A percentile compares a stretch with the other conserved stretches of the same genome.
Conservation (phyloP, 139 green algal genomes). For the Volvox africanus region DNA sequence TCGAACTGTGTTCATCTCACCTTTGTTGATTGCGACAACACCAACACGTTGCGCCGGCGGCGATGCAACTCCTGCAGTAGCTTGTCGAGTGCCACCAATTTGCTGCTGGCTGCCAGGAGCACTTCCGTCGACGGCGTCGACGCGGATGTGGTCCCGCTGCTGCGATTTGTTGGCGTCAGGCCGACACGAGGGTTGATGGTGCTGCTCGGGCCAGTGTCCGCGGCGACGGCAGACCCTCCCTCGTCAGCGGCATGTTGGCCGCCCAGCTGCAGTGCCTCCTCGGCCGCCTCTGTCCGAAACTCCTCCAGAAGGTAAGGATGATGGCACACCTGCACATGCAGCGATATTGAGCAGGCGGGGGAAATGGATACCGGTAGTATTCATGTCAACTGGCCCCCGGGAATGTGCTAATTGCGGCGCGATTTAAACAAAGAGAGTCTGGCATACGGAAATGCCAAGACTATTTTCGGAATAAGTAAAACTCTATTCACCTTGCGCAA, state of each 20-base stretch:
- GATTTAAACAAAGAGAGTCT: no score
- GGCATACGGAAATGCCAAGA: no score
- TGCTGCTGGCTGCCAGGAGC: slow-evolving; percentile 70
- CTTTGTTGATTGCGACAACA: slow-evolving; percentile 71
- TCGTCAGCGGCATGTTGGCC: not conserved
- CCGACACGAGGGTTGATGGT: not conserved
- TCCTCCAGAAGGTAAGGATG: slow-evolving; percentile 70
- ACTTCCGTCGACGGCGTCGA: not conserved
- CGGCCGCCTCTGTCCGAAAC: slow-evolving; percentile 52
- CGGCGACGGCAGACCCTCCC: not conserved
- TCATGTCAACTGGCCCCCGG: no score
- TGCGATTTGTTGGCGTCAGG: not conserved
- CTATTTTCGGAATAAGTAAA: no score
- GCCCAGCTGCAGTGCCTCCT: not conserved
- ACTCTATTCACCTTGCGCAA: slow-evolving; percentile 65
- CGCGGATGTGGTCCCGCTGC: not conserved
- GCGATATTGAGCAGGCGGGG: no score
- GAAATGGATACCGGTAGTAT: no score
- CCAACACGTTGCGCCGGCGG: slow-evolving; percentile 62
- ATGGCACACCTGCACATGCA: slow-evolving; percentile 51
- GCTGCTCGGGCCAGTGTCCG: not conserved
- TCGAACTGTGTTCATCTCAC: slow-evolving; percentile 6
- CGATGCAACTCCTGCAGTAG: slow-evolving; percentile 67
- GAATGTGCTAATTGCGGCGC: no score
- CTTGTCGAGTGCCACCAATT: slow-evolving; percentile 76